Conservation (phyloP, 106 monocot genomes). For the Narthecium ossifragum region DNA sequence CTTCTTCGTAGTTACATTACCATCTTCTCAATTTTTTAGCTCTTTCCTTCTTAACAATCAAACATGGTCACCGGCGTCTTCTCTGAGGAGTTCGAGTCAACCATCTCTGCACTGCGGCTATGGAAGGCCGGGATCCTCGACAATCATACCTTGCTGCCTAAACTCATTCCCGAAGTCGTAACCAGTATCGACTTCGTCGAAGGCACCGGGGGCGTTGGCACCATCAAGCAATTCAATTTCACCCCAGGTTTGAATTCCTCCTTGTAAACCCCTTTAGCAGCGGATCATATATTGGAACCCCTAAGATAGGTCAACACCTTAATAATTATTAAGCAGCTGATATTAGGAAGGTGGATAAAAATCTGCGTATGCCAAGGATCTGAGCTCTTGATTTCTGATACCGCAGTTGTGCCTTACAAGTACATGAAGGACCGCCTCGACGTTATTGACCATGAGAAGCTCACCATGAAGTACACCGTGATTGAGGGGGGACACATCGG, state of each 20-base stretch:
- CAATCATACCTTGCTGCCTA: slow-evolving; percentile 14
- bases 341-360: neutral
- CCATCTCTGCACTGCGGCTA: slow-evolving; percentile 3
- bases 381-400: too few species aligned
- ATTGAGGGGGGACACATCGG: slow-evolving; percentile 27
- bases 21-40: neutral
- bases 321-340: neutral
- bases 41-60: neutral
- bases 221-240: slow-evolving; percentile 36
- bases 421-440: slow-evolving; percentile 18
- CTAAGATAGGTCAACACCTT: neutral
- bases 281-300: neutral
- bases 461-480: slow-evolving; percentile 12
- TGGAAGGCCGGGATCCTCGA: slow-evolving; percentile 27
- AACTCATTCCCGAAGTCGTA: slow-evolving; percentile 8
- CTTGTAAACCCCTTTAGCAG: neutral
- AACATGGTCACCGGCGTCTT: slow-evolving; percentile 20
- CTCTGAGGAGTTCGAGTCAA: slow-evolving; percentile 1
- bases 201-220: slow-evolving; percentile 25
- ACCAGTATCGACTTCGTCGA: slow-evolving; percentile 9
- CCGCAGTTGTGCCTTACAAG: slow-evolving; percentile 16
- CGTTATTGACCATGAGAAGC: slow-evolving; percentile 13
- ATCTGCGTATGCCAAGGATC: neutral
- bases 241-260: slow-evolving; percentile 11
- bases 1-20: neutral